Conservation (phyloP, 768 basidiomycete genomes). For the Pleurotus citrinopileatus region DNA sequence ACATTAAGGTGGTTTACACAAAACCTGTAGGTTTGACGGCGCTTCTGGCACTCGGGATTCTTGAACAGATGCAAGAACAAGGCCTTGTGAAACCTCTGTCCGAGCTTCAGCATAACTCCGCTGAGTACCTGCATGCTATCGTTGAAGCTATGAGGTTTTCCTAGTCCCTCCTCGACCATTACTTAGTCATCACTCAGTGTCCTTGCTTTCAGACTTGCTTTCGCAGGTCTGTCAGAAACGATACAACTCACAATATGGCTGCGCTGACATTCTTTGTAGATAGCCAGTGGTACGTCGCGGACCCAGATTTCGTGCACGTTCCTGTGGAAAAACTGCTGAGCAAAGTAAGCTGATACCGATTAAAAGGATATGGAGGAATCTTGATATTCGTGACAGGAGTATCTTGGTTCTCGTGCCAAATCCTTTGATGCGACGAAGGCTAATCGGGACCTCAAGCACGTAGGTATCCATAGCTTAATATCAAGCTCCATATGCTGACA, state of each 20-base stretch:
- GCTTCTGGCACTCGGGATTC: constrained; percentile 86
- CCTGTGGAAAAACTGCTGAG: constrained; percentile 83
- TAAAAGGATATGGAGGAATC: too few species aligned
- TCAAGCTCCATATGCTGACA: constrained; percentile 11
- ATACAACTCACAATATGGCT: not conserved
- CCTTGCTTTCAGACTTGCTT: constrained; percentile 47
- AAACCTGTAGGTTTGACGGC: constrained; percentile 72
- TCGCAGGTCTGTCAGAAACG: constrained; percentile 56
- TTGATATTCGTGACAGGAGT: constrained; percentile 55
- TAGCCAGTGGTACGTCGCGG: constrained; percentile 87
- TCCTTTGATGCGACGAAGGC: constrained; percentile 72
- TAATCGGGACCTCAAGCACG: constrained; percentile 65
- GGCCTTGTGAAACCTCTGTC: constrained; percentile 65
- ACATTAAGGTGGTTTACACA: constrained; percentile 6
- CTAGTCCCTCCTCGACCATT: not conserved
- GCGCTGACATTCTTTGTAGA: constrained; percentile 40
- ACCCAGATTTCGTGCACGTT: constrained; percentile 75
- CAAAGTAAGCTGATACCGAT: constrained; percentile 58
- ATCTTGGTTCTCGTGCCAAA: constrained; percentile 75
- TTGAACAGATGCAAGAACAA: constrained; percentile 81
- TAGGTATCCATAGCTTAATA: constrained; percentile 25
- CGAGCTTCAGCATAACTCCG: constrained; percentile 87
- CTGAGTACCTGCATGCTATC: constrained; percentile 83
- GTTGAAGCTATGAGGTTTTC: constrained; percentile 80
- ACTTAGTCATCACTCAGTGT: not conserved